Conservation (phyloP, 805 yeast genomes). For the Kodamaea kakaduensis region DNA sequence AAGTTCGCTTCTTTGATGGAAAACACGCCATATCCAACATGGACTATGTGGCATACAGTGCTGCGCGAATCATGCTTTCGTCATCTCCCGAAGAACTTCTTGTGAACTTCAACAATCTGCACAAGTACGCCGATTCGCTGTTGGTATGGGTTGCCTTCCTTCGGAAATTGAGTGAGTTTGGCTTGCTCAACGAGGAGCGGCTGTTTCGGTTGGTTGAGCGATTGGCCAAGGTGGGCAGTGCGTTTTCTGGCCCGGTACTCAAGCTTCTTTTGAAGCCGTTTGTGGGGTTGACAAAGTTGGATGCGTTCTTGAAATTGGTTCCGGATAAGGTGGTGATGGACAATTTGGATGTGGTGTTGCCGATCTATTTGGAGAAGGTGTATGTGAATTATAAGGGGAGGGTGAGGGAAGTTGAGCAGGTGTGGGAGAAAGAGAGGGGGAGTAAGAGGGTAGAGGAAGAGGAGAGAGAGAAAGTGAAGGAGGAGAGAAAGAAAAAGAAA, state of each 20-base stretch:
- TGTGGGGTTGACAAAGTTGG: slow-evolving; percentile 20
- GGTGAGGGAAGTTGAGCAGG: slow-evolving; percentile 8
- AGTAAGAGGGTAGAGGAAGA: background rate
- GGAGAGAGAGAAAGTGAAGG: no score
- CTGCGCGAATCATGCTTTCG: slow-evolving; percentile 26
- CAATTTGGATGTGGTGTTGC: slow-evolving; percentile 18
- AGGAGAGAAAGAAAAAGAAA: no score
- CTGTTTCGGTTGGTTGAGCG: slow-evolving; percentile 25
- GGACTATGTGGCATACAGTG: slow-evolving; percentile 21
- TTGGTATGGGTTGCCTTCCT: slow-evolving; percentile 34
- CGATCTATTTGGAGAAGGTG: slow-evolving; percentile 17
- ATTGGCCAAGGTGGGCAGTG: no score
- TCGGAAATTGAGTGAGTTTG: slow-evolving; percentile 29
- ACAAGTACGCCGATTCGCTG: slow-evolving; percentile 22
- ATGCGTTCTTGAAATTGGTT: slow-evolving; percentile 15
- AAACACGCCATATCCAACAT: slow-evolving; percentile 10
- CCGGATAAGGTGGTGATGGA: slow-evolving; percentile 5
- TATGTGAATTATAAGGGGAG: slow-evolving; percentile 8
- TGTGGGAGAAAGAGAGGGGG: slow-evolving; percentile 14
- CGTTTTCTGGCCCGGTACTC: slow-evolving; percentile 33
- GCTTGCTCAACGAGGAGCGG: slow-evolving; percentile 27
- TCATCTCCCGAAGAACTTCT: slow-evolving; percentile 33
- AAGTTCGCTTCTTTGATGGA: slow-evolving; percentile 17
- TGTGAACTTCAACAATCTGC: slow-evolving; percentile 29
- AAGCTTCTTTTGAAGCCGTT: slow-evolving; percentile 29